Evolutionary conservation across 352 stramenopile species (phyloP), one percentile per base, ranked within the genome.

Genomic region (Phytopythium delawarense): DNA sequence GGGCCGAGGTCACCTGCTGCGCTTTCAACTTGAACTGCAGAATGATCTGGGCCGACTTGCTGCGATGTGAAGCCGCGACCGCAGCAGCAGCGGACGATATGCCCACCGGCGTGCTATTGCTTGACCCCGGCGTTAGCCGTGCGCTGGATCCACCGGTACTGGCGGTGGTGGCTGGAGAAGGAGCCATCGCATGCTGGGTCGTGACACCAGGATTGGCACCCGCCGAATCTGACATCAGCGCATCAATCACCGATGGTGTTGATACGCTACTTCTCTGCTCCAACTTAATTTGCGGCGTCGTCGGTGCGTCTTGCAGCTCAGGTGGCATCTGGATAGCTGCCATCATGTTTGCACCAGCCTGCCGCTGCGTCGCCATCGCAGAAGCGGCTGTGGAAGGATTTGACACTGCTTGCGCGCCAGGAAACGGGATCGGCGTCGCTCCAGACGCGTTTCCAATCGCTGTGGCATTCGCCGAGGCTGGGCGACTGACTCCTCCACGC

Each of bases 21-120:
- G 85, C 85, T 55, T 84, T 78, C 2, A 72, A 70, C 51, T 91
- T 91, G 57, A 94, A 94, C 62, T 94, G 82, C 55, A 79, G 78
- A 66, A 94, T 86, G 46, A 94, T 90, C 68, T 91, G 83, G 8
- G 83, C 79, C 4, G 85, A 94, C 34, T 86, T 85, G 68, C 72
- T 91, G 37, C 82, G 82, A 55, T 74, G 84, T 28, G 73, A 69
- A 25, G 70, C 67, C 11, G 67, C 64, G 12, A 72, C 59, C 1
- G 65, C 58, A 13, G 66, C 68, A 56, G 67, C 63, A 35, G 64
- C 59, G 13, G 69, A 73, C 51, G 66, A 69, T 32, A 64, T 53
- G 23, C 69, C 73, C 5, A 7, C 48, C 11, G 21, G 21, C 13
- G 46, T 53, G 5, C 28, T 30, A 28, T 64, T 72, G 8, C 35